These are phyloP conservation scores for Pichia scutulata DNA, from an alignment of 805 yeast species.

Conservation along the genomic window DNA sequence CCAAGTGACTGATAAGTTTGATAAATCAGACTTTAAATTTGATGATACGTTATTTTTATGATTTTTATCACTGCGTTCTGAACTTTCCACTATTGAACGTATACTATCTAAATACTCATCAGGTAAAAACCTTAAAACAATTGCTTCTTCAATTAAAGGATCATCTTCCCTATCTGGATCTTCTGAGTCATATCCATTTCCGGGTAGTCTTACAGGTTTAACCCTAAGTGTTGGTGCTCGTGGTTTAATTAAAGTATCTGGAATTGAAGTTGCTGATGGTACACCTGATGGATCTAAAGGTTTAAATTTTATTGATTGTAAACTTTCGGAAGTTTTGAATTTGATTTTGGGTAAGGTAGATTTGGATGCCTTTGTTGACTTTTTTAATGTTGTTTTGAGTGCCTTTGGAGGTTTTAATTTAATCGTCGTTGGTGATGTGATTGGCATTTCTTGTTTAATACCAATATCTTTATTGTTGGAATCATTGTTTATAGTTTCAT, in stretches of 20 bases:
- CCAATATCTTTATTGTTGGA: neutral
- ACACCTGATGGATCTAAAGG: slow-evolving; percentile 41
- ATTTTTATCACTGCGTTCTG: slow-evolving; percentile 22
- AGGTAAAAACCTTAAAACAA: slow-evolving; percentile 64
- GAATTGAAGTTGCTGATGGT: slow-evolving; percentile 6
- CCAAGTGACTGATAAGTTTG: slow-evolving; percentile 72
- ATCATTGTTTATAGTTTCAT: slow-evolving; percentile 8
- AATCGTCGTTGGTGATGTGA: slow-evolving; percentile 16
- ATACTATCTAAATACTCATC: slow-evolving; percentile 67
- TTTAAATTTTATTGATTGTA: slow-evolving; percentile 47
- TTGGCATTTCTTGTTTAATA: neutral
- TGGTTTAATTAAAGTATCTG: slow-evolving; percentile 19
- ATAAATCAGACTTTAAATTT: slow-evolving; percentile 40
- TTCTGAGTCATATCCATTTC: slow-evolving; percentile 95
- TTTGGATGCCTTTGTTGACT: neutral
- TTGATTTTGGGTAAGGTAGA: slow-evolving; percentile 11
- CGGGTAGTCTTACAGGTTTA: slow-evolving; percentile 65
- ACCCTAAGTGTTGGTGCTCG: slow-evolving; percentile 41
- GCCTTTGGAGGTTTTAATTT: slow-evolving; percentile 21
- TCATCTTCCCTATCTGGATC: slow-evolving; percentile 95
- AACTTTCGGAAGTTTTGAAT: slow-evolving; percentile 9
- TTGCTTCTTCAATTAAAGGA: slow-evolving; percentile 83
- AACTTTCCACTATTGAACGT: slow-evolving; percentile 64
- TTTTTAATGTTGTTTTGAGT: neutral
- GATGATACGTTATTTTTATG: neutral